Conservation (phyloP, 331 rosid genomes). For the Cydonia oblonga region DNA sequence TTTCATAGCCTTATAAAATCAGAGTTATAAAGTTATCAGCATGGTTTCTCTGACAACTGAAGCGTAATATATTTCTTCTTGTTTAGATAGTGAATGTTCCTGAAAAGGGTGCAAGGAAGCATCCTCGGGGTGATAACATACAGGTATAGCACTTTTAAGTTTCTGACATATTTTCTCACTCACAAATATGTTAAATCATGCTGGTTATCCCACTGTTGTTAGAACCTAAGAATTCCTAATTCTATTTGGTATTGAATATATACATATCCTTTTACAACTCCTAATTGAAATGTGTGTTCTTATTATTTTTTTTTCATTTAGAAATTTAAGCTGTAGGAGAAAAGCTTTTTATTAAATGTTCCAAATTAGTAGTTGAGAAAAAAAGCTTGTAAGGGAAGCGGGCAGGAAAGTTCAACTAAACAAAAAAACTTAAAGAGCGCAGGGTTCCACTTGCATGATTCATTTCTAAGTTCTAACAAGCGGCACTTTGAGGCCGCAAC, state of each 20-base stretch:
- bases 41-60: constrained; percentile 15
- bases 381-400: not conserved
- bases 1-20: not conserved
- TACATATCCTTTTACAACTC: not conserved
- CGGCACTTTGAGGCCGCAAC: not conserved
- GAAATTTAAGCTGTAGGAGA: not conserved
- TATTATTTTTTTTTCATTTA: not conserved
- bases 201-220: not conserved
- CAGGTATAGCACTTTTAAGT: constrained; percentile 44
- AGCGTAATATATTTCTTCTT: constrained; percentile 25
- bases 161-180: not conserved
- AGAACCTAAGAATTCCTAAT: not conserved
- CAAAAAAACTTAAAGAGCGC: not conserved
- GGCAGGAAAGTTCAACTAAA: not conserved
- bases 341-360: not conserved
- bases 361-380: not conserved
- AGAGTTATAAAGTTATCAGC: not conserved
- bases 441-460: not conserved
- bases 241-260: not conserved
- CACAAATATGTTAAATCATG: not conserved
- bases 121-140: constrained; percentile 87
- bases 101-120: constrained; percentile 93
- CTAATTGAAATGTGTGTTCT: not conserved
- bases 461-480: not conserved
- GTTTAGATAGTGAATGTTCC: constrained; percentile 96